Evolutionary conservation across 441 rosid genomes (phyloP), one percentile per base, ranked within the genome.

Genomic region (Rhodomyrtus psidioides): DNA sequence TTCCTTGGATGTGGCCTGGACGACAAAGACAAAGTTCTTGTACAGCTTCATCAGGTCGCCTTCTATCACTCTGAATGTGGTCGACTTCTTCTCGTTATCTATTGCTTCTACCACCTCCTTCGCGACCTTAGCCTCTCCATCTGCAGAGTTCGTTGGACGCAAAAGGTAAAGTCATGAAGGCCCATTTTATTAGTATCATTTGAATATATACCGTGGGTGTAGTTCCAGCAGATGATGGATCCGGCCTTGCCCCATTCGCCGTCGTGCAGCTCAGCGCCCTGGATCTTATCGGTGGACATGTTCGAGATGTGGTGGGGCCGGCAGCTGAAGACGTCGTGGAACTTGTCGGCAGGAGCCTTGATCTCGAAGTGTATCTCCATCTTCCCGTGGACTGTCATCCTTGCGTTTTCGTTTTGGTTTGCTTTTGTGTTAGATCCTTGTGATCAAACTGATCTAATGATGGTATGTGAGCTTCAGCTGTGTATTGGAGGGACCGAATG

Each of bases 221-320:
- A 93, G 81, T 53, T 87, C 92, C 92, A 91, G 83, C 9, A 23
- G 84, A 89, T 16, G n/a, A 89, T 62, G 53, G 89, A 27, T 27
- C 92, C 92, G 17, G 21, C 28, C 10, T 30, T 85, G 7, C 93
- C 92, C 88, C 90, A 93, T 5, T 91, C 86, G 12, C 93, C 93
- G 19, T 89, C 88, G 53, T 87, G 91, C 10, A 92, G 53, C 9
- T 90, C 88, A 60, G 74, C 54, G 13, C 86, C 55, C 17, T 82
- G 86, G 12, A 91, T 21, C 46, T 86, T 86, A 0, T 53, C 60
- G 55, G 92, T 89, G 57, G 56, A 54, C 57, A 84, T 81, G 51
- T 46, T 88, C 30, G 89, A 24, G 6, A 90, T 46, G 21, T 88
- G 91, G 87, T 89, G 89, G 42, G 91, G 95, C 24, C 87, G 87